These are phyloP conservation scores for Colletotrichum sp. DNA, from an alignment of 2,329 filamentous ascomycete species.

Conservation along the genomic window DNA sequence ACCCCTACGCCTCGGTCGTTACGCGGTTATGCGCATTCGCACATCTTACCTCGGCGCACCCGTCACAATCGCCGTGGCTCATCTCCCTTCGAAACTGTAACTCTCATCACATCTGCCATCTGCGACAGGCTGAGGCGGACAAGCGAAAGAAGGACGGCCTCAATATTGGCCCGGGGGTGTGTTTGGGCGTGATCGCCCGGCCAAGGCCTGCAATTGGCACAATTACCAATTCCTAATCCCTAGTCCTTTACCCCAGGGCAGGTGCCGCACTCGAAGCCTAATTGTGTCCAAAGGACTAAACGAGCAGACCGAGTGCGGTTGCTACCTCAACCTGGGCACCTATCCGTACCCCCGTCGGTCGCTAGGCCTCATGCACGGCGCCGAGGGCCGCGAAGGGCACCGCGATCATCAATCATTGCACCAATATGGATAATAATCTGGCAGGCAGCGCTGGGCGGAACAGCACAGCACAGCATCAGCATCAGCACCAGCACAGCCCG, in stretches of 20 bases:
- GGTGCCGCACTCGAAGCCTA: not conserved
- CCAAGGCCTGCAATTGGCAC: constrained; percentile 1
- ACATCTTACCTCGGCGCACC: not conserved
- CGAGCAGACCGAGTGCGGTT: constrained; percentile 5
- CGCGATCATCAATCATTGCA: not conserved
- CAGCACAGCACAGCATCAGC: not conserved
- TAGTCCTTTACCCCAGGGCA: not conserved
- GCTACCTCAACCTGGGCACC: constrained; percentile 5
- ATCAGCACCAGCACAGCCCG: constrained; percentile 6
- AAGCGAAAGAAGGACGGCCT: constrained; percentile 4
- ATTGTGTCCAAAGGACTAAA: not conserved
- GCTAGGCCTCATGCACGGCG: not conserved
- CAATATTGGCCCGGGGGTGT: not conserved
- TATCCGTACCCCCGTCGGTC: not conserved
- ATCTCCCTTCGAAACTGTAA: not conserved
- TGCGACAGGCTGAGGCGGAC: constrained; percentile 7
- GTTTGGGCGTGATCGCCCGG: not conserved
- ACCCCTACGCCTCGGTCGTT: not conserved
- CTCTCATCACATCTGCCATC: not conserved
- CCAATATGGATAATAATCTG: not conserved
- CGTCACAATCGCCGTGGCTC: not conserved
- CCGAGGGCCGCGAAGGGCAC: not conserved
- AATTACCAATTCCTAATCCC: not conserved
- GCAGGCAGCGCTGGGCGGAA: not conserved
- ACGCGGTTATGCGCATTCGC: not conserved